phyloP scores from a whole-genome alignment of 2,329 filamentous ascomycete species.

The Aspergillus sp. region DNA sequence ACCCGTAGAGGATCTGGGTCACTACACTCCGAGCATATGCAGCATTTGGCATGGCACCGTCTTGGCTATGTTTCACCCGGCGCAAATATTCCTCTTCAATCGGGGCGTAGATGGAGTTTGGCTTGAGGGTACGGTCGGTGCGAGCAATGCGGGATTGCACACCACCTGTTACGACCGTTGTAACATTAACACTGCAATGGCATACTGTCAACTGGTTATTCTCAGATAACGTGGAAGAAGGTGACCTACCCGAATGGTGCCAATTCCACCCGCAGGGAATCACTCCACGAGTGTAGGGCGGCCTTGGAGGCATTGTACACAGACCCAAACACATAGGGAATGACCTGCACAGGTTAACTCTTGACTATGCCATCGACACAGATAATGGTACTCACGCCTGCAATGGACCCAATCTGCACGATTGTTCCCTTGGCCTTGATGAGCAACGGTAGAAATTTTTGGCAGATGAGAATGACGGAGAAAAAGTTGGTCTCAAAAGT shows the following conservation, averaged over 20 bases:
- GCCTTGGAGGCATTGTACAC: constrained; percentile 54
- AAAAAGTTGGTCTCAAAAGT: constrained; percentile 51
- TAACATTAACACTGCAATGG: constrained; percentile 39
- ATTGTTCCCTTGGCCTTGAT: constrained; percentile 39
- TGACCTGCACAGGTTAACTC: constrained; percentile 18
- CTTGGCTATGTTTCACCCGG: constrained; percentile 47
- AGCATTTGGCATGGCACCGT: constrained; percentile 44
- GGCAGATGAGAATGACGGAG: constrained; percentile 50
- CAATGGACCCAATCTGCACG: constrained; percentile 39
- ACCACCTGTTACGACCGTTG: constrained; percentile 51
- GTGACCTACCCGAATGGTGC: constrained; percentile 37
- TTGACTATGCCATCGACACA: too few relatives aligned
- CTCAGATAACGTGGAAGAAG: not conserved
- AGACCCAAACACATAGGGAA: constrained; percentile 39
- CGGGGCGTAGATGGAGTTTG: constrained; percentile 45
- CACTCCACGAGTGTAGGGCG: constrained; percentile 50
- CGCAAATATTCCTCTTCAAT: constrained; percentile 45
- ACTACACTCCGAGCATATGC: constrained; percentile 50
- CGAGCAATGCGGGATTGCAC: constrained; percentile 53
- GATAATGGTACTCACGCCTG: constrained; percentile 22
- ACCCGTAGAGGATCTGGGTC: constrained; percentile 42
- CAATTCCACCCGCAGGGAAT: constrained; percentile 52
- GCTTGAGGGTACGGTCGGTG: constrained; percentile 40
- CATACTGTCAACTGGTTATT: too few relatives aligned
- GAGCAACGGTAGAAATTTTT: constrained; percentile 49